Conservation (phyloP, 208 protist species). For the Herpetomonas tarakana region DNA sequence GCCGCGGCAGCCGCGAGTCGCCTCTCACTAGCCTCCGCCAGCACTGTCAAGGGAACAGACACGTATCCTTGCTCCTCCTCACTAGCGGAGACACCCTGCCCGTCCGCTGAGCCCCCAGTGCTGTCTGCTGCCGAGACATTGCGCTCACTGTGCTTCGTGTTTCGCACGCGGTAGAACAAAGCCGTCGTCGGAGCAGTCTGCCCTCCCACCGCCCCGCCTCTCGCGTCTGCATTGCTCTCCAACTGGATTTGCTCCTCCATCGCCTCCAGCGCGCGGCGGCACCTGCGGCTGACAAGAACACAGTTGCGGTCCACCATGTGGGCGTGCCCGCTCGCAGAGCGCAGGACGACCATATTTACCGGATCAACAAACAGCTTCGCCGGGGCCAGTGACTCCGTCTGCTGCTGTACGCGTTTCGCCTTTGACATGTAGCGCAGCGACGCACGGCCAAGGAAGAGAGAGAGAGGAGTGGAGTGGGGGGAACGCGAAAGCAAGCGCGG, state of each 20-base stretch:
- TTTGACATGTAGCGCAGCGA: background rate
- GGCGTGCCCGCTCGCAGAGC: conserved; percentile 30
- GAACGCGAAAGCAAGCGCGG: too few relatives aligned
- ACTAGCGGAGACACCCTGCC: background rate
- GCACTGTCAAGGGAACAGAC: background rate
- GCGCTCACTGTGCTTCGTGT: background rate
- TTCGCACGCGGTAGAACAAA: background rate
- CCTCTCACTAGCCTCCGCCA: background rate
- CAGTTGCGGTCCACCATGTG: conserved; percentile 73
- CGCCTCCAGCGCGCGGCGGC: conserved; percentile 20
- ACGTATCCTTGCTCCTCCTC: background rate
- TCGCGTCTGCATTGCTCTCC: background rate
- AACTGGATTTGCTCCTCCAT: conserved; percentile 19
- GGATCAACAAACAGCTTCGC: conserved; percentile 24
- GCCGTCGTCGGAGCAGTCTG: too few relatives aligned
- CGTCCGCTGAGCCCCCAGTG: too few relatives aligned
- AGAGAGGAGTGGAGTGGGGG: background rate
- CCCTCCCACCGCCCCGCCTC: conserved; percentile 8
- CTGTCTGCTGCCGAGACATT: too few relatives aligned
- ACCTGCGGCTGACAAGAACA: conserved; percentile 46
- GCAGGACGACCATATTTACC: conserved; percentile 43
- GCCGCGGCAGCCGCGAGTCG: background rate
- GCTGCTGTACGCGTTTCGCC: background rate
- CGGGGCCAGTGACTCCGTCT: conserved; percentile 8
- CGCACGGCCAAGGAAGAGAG: background rate